Evolutionary conservation across 1,139 yeast species (phyloP), one percentile per base, ranked within the genome.

Genomic region (Zhuliangozyma blackwelliae): DNA sequence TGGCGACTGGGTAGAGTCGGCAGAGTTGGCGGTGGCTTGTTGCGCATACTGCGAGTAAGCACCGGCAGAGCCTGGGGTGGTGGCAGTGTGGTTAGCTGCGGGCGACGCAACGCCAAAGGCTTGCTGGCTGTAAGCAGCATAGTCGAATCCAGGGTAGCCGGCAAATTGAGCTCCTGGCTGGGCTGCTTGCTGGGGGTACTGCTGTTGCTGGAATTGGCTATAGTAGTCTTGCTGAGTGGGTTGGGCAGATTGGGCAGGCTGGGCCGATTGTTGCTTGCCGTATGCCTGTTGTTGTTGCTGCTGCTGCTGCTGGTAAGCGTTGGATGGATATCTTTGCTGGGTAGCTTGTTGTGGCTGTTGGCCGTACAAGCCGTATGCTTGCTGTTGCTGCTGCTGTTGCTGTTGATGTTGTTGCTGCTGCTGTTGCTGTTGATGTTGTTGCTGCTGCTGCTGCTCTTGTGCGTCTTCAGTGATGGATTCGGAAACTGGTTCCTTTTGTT

Each of bases 121-220:
- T 48, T 63, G 71, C 42, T 57, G 67, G 45, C 55, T 61, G 54
- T 65, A 66, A 33, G 63, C 63, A 36, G 64, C 57, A 56, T 67
- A 69, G 50, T 69, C 75, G 39, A 66, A 52, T 25, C 69, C 72
- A 31, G 75, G 75, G 56, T 65, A 68, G 31, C 64, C 72, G 33
- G 62, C 72, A 49, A 61, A 70, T 52, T 66, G 74, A 28, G 58
- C 63, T 35, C 64, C 69, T 40, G 71, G 71, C 45, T 65, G 70
- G 32, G 60, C 59, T 34, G 61, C 62, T 47, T 65, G 71, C 51
- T 65, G 71, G 26, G 72, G 72, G 44, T 61, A 64, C 48, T 66
- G 73, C 44, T 62, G 68, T 49, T 63, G 70, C 47, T 64, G 71
- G 51, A 57, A 51, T 43, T 54, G 58, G 35, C 41, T 47, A 40